Base-by-base conservation (phyloP, 352 stramenopile genomes). In the Lagenidium giganteum region DNA sequence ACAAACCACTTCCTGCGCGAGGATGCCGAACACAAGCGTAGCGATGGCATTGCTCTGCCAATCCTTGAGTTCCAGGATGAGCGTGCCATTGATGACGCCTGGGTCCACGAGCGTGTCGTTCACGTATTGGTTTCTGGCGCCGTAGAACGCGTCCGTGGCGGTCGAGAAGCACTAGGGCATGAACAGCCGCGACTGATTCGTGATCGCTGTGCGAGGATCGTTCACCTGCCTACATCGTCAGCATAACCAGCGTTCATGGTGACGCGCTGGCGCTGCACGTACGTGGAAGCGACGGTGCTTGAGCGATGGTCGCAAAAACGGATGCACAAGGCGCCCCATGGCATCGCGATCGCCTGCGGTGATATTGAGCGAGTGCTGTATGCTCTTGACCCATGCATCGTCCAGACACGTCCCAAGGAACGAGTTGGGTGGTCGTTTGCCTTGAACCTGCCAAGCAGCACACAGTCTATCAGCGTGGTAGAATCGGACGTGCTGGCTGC, bases 371-470 rank as follows among this genome's bases (percentile, higher is more conserved):
- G 52, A 32, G 1, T 18, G 13, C 45, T 70, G 59, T 37, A 68
- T 61, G 12, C 37, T 21, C 11, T 24, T 9, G 21, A 73, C 69
- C 72, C 72, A 82, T 1, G 22, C 18, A 1, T 55, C 21, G 12
- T 44, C 56, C 4, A 84, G 55, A 35, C 71, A 84, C 2, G 68
- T 63, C 17, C 66, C 69, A 2, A 82, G 43, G 20, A 78, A 76
- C 11, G 67, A 54, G 30, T 77, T 79, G 2, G 62, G 62, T 2
- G 58, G n/a, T n/a, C n/a, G n/a, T n/a, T n/a, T n/a, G n/a, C n/a
- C n/a, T n/a, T n/a, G n/a, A n/a, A n/a, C n/a, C n/a, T n/a, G n/a
- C n/a, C n/a, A n/a, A n/a, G n/a, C n/a, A n/a, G n/a, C n/a, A n/a
- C n/a, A n/a, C n/a, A n/a, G n/a, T n/a, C n/a, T n/a, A n/a, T n/a